These are phyloP conservation scores for Dicorynia guianensis DNA, from an alignment of 306 rosid species.

Conservation along the genomic window DNA sequence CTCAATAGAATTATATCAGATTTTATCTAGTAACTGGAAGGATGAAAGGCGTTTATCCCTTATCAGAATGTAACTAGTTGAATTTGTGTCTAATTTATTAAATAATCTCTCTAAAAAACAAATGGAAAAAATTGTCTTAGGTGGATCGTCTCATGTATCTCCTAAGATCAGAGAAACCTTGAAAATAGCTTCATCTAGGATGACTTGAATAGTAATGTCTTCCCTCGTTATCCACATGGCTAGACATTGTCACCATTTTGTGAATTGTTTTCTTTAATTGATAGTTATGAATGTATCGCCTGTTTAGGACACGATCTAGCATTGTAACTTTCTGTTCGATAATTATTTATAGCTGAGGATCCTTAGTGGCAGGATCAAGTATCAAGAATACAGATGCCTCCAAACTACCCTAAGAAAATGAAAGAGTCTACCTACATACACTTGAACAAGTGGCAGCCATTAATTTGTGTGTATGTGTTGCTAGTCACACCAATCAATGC, in stretches of 20 bases:
- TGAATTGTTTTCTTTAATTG: neutral
- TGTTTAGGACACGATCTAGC: neutral
- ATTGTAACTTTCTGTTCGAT: neutral
- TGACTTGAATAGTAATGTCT: neutral
- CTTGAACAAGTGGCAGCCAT: too few species aligned
- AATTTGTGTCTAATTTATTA: neutral
- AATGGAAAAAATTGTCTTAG: neutral
- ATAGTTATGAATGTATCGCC: neutral
- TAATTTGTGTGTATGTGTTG: too few species aligned
- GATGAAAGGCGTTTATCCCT: neutral
- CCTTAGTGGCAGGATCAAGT: neutral
- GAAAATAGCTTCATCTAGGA: neutral
- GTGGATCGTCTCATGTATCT: neutral
- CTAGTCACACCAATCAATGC: too few species aligned
- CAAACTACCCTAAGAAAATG: neutral
- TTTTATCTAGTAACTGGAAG: too few species aligned
- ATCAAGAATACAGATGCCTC: neutral
- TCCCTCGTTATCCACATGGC: neutral
- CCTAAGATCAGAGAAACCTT: neutral
- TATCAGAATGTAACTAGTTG: neutral
- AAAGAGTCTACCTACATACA: too few species aligned
- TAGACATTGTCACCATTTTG: neutral
- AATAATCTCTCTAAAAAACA: slow-evolving; percentile 1
- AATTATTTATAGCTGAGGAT: neutral
- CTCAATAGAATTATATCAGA: too few species aligned